Conservation (phyloP, 2,329 filamentous ascomycete genomes). For the Ilyonectria mors-panacis region DNA sequence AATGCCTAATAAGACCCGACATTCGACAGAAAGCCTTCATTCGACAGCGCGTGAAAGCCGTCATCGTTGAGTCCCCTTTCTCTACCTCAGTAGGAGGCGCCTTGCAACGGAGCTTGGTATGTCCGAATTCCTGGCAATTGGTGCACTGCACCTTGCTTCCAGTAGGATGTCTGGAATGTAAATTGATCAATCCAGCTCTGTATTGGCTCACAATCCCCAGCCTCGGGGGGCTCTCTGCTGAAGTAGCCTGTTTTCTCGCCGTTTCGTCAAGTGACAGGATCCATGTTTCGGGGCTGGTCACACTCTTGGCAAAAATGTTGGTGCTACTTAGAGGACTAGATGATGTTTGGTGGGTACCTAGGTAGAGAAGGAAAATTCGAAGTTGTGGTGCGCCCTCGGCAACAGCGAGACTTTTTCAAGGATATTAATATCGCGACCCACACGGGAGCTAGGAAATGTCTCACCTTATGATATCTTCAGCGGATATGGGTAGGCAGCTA, state of each 20-base stretch:
- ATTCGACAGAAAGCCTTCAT: constrained; percentile 27
- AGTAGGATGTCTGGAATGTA: constrained; percentile 42
- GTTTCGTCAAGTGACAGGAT: constrained; percentile 70
- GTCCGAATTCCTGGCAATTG: constrained; percentile 57
- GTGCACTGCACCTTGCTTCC: constrained; percentile 58
- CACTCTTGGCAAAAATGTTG: constrained; percentile 57
- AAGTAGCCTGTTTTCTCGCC: constrained; percentile 75
- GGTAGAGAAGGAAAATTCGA: no score
- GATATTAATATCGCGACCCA: background rate
- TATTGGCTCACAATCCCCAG: constrained; percentile 56
- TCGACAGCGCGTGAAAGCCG: constrained; percentile 15
- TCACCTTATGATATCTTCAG: constrained; percentile 60
- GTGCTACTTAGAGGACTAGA: no score
- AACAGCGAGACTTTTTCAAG: constrained; percentile 68
- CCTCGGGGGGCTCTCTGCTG: constrained; percentile 74
- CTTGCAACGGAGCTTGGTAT: constrained; percentile 58
- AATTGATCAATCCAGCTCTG: background rate
- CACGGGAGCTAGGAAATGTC: constrained; percentile 32
- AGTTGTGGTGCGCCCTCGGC: constrained; percentile 66
- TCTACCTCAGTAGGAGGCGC: constrained; percentile 42
- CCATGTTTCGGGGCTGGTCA: constrained; percentile 60
- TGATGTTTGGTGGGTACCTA: no score
- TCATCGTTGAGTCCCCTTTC: constrained; percentile 21
- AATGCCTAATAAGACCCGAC: background rate
- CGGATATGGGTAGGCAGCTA: constrained; percentile 82